phyloP scores from a whole-genome alignment of 352 stramenopile species.

The Stephanocyclus meneghinianus region DNA sequence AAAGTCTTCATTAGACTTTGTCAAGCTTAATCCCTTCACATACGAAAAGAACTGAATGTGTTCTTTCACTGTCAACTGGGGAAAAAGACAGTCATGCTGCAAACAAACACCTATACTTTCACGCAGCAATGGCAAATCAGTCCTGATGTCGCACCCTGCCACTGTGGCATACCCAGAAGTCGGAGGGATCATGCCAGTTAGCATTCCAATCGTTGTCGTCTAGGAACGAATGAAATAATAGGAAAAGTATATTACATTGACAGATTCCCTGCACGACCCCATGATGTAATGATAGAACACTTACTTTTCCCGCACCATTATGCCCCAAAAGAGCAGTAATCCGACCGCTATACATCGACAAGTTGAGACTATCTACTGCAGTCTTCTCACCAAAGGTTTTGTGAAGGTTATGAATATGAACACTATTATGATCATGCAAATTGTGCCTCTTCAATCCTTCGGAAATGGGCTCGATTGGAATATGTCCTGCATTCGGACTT shows the following conservation, averaged over 20 bases:
- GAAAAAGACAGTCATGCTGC: conserved; percentile 95
- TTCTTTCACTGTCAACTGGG: conserved; percentile 91
- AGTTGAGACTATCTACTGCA: conserved; percentile 73
- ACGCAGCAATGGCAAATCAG: conserved; percentile 87
- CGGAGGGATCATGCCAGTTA: conserved; percentile 89
- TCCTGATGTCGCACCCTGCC: conserved; percentile 70
- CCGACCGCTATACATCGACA: conserved; percentile 77
- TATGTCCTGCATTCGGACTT: conserved; percentile 25
- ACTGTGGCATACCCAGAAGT: conserved; percentile 70
- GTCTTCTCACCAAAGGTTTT: conserved; percentile 81
- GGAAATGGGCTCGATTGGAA: conserved; percentile 65
- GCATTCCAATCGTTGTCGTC: conserved; percentile 94
- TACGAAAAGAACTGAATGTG: conserved; percentile 91
- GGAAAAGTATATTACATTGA: background rate
- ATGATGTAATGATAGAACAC: conserved; percentile 27
- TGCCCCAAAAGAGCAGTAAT: conserved; percentile 76
- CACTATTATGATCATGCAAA: conserved; percentile 50
- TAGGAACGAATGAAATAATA: conserved; percentile 73
- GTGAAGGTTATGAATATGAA: conserved; percentile 71
- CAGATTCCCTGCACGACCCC: conserved; percentile 55
- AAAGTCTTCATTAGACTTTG: conserved; percentile 58
- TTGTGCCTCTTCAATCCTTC: conserved; percentile 60
- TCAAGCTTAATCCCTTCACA: conserved; percentile 86
- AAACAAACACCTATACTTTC: conserved; percentile 93
- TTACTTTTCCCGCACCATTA: conserved; percentile 37